Conservation (phyloP, 768 basidiomycete genomes). For the Lentinula aciculospora region DNA sequence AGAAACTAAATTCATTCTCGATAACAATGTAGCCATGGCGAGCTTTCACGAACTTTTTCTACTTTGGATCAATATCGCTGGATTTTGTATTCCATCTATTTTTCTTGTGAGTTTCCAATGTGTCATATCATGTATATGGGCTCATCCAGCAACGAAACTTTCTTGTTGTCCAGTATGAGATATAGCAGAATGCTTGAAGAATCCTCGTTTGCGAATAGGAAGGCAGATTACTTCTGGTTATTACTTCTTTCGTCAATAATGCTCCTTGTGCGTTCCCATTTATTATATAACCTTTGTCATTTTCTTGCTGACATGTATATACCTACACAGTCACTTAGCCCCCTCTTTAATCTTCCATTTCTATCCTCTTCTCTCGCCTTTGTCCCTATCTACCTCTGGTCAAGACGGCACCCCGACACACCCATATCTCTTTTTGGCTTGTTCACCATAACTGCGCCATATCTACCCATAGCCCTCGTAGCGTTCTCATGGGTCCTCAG, state of each 20-base stretch:
- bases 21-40: slow-evolving; percentile 68
- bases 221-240: slow-evolving; percentile 95
- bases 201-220: slow-evolving; percentile 86
- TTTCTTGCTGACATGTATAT: neutral
- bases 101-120: slow-evolving; percentile 77
- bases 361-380: slow-evolving; percentile 91
- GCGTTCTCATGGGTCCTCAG: slow-evolving; percentile 80
- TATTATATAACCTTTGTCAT: slow-evolving; percentile 4
- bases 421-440: slow-evolving; percentile 96
- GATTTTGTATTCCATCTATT: slow-evolving; percentile 97
- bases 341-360: slow-evolving; percentile 88
- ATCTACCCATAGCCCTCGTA: slow-evolving; percentile 89
- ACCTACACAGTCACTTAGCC: slow-evolving; percentile 60
- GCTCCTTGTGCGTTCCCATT: slow-evolving; percentile 62
- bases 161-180: slow-evolving; percentile 73
- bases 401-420: slow-evolving; percentile 86
- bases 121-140: neutral
- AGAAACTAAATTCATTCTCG: neutral
- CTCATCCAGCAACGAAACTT: too few relatives aligned
- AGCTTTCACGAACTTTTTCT: slow-evolving; percentile 86
- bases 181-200: slow-evolving; percentile 97
- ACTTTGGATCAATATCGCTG: slow-evolving; percentile 89
- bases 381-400: slow-evolving; percentile 97
- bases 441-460: slow-evolving; percentile 91
- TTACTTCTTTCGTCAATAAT: slow-evolving; percentile 78